Base-by-base conservation (phyloP, 75 land plant species). In the Ceratopteris richardii region DNA sequence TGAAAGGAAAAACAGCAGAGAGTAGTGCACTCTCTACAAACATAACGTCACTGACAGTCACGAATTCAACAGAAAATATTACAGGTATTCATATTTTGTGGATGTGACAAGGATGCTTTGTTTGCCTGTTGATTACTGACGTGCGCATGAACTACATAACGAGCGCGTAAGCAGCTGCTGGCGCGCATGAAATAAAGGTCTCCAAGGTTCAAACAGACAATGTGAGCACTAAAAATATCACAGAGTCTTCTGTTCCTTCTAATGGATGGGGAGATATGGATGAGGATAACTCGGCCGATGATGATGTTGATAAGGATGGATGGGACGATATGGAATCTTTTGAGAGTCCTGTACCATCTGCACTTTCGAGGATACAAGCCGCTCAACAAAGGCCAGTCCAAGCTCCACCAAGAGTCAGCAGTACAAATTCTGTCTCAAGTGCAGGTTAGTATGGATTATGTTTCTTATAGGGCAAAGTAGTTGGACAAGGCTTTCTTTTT, bases 201-300 rank as follows among this genome's bases (percentile, higher is more conserved):
- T 33, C 37, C 9, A 3, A 33, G 9, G 9, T 9, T 4, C 9
- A 3, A 33, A 33, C 37, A 33, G 9, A 33, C 9, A 33, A 3
- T 33, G 37, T 33, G 7, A 33, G 37, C 37, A 33, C 3, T 33
- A 4, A 4, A 9, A 3, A 33, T 33, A 33, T 9, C 9, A 33
- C 37, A 9, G 7, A 33, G 9, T 9, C 37, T 33, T 33, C 37
- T 33, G 7, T 33, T 33, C 9, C 37, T 33, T 80, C 83, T 27
- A 92, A 93, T 68, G 98, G 98, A 17, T 93, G 98, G 98, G 98
- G 95, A 56, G 98, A 85, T 42, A 54, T 79, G 33, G 87, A 88
- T 55, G 82, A 80, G 39, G 78, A 79, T 13, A 61, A 61, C 44
- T 47, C 54, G 47, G 83, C 66, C 33, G 86, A 68, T 1, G 73